phyloP scores from a whole-genome alignment of 2,329 filamentous ascomycete species.

The Calonectria leucothoes region DNA sequence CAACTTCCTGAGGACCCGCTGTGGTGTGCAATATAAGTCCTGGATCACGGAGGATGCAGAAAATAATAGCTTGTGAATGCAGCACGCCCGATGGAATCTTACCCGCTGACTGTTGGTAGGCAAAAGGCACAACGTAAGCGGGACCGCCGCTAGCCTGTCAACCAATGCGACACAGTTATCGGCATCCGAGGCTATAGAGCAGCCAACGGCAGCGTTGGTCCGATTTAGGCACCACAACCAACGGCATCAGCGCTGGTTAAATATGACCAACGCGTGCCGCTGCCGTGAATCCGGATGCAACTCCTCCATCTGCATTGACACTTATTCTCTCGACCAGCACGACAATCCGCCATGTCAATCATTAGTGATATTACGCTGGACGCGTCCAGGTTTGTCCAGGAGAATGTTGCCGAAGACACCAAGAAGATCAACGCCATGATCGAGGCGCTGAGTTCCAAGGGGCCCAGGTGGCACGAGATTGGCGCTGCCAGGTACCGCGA shows the following conservation, averaged over 20 bases:
- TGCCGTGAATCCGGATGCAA: background rate
- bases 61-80: background rate
- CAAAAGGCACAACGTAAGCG: background rate
- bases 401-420: background rate
- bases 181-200: background rate
- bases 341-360: background rate
- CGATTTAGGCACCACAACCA: background rate
- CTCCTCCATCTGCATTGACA: background rate
- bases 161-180: background rate
- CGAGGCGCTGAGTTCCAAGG: background rate
- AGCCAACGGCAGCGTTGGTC: background rate
- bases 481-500: background rate
- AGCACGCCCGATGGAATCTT: background rate
- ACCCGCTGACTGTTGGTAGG: background rate
- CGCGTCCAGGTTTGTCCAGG: background rate
- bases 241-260: background rate
- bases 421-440: background rate
- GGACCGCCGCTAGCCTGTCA: background rate
- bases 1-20: no score
- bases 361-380: background rate
- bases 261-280: background rate
- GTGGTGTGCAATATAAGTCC: background rate
- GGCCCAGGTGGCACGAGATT: background rate
- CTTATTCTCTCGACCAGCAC: background rate
- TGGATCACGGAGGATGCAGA: background rate